Conservation (phyloP, 805 yeast genomes). For the Zygotorulaspora chibaensis region DNA sequence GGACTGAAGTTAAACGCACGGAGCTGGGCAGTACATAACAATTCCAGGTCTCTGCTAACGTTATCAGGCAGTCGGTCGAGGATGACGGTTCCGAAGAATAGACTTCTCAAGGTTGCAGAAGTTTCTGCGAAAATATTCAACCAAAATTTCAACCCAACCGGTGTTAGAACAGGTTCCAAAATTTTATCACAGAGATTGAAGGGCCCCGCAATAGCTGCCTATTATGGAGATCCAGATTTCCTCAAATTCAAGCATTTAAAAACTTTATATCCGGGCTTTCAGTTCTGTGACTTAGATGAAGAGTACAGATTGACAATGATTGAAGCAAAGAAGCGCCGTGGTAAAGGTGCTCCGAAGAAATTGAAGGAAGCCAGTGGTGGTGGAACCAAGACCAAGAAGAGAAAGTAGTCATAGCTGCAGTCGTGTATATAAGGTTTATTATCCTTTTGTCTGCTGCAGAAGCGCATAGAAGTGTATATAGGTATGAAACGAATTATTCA, state of each 20-base stretch:
- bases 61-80: not conserved
- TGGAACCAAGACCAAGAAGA: slow-evolving; percentile 41
- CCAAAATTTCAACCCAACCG: slow-evolving; percentile 63
- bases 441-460: not conserved
- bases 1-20: too few relatives aligned
- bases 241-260: slow-evolving; percentile 60
- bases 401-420: slow-evolving; percentile 8
- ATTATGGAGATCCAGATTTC: slow-evolving; percentile 71
- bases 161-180: slow-evolving; percentile 67
- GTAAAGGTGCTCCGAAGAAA: slow-evolving; percentile 84
- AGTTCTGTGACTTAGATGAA: slow-evolving; percentile 64
- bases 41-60: not conserved
- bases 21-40: not conserved
- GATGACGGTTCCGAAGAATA: slow-evolving; percentile 38
- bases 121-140: slow-evolving; percentile 64
- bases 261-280: slow-evolving; percentile 44
- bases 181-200: slow-evolving; percentile 60
- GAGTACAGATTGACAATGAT: slow-evolving; percentile 63
- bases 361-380: slow-evolving; percentile 43
- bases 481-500: too few relatives aligned
- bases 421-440: not conserved
- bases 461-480: too few relatives aligned
- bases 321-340: slow-evolving; percentile 70
- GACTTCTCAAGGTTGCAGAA: slow-evolving; percentile 55
- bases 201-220: slow-evolving; percentile 66